phyloP scores from a whole-genome alignment of 352 stramenopile genomes.

The Globisporangium spinosum region DNA sequence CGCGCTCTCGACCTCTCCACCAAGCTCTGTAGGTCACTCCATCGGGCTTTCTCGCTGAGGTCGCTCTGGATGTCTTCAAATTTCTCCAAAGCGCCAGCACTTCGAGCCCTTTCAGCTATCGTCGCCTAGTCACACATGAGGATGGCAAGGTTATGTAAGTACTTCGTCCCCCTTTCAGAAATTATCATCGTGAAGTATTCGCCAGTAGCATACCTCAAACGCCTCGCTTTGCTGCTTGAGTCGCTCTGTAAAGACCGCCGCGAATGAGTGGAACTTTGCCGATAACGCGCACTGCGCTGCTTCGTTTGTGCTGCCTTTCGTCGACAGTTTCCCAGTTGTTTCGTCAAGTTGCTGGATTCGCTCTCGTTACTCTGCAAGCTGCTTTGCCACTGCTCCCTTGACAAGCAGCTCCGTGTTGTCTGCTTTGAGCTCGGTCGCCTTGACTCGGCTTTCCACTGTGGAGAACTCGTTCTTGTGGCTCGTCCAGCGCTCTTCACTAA shows the following conservation, averaged over 20 bases:
- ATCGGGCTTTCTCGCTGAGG: constrained; percentile 2
- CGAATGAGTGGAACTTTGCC: constrained; percentile 33
- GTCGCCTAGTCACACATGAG: constrained; percentile 12
- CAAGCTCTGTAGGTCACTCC: constrained; percentile 21
- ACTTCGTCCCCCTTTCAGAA: not conserved
- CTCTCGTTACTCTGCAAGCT: constrained; percentile 2
- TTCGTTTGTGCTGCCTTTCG: constrained; percentile 22
- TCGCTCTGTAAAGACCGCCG: constrained; percentile 20
- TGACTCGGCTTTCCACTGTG: not conserved
- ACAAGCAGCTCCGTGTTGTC: not conserved
- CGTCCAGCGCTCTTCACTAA: not conserved
- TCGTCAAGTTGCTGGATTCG: constrained; percentile 22
- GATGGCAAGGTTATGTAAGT: constrained; percentile 1
- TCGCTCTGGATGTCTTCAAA: constrained; percentile 15
- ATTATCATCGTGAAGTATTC: not conserved
- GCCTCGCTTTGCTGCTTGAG: constrained; percentile 27
- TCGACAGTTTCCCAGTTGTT: constrained; percentile 17
- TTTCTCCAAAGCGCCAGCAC: constrained; percentile 17
- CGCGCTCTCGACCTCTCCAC: not conserved
- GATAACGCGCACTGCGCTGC: constrained; percentile 29
- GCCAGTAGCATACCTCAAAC: constrained; percentile 25
- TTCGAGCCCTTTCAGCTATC: constrained; percentile 23
- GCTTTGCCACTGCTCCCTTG: not conserved
- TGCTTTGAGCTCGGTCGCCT: no score
- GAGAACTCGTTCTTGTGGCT: not conserved